These are phyloP conservation scores for Cryptococcus hybrid DNA, from an alignment of 1,284 basidiomycete genomes.

Conservation along the genomic window DNA sequence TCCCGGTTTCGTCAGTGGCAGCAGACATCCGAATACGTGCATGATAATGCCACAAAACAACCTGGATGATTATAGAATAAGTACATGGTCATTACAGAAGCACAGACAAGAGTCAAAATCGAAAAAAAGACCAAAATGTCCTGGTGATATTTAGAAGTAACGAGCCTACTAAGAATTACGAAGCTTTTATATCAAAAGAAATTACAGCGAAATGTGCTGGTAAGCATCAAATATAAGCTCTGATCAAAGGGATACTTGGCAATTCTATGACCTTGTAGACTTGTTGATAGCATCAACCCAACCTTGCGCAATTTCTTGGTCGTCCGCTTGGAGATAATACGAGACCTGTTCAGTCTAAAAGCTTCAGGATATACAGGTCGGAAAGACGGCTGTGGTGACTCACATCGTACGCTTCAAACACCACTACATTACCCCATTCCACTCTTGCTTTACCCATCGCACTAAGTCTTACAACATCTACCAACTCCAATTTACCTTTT, in stretches of 20 bases:
- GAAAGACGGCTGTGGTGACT: neutral
- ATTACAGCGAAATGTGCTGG: too few species aligned
- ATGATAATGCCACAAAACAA: too few species aligned
- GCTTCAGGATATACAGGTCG: neutral
- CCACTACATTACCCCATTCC: neutral
- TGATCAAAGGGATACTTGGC: too few species aligned
- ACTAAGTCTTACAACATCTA: conserved; percentile 1
- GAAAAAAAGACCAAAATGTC: too few species aligned
- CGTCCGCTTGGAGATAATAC: neutral
- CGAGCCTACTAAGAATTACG: too few species aligned
- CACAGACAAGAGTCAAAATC: too few species aligned
- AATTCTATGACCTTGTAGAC: neutral
- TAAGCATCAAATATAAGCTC: too few species aligned
- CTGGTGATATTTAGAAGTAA: too few species aligned
- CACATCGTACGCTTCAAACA: conserved; percentile 2
- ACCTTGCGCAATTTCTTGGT: neutral
- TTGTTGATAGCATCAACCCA: conserved; percentile 1
- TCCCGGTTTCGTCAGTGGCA: too few species aligned
- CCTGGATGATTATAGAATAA: too few species aligned
- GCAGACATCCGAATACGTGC: neutral
- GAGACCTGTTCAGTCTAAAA: neutral
- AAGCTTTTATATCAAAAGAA: too few species aligned
- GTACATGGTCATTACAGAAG: too few species aligned
- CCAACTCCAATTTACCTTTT: neutral
- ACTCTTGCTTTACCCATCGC: conserved; percentile 1